Evolutionary conservation across 1,284 basidiomycete species (phyloP).

Genomic region (Athelia psychrophila): DNA sequence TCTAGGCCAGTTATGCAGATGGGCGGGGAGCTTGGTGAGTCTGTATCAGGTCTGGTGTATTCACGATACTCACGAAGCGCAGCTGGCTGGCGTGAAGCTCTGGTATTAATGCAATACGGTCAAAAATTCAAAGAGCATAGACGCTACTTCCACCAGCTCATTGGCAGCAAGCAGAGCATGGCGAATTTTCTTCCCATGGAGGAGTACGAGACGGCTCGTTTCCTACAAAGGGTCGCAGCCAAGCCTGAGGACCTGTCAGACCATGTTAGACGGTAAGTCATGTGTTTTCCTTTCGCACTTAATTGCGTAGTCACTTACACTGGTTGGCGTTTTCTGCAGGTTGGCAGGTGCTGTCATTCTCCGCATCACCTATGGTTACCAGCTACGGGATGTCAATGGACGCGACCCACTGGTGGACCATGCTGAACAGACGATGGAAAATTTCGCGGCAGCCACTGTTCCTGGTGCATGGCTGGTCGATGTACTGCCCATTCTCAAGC

Average conservation of each 20-base stretch:
- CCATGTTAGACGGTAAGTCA: not conserved
- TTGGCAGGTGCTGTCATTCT: conserved; percentile 6
- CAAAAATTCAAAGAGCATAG: conserved; percentile 24
- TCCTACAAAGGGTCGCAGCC: too few relatives aligned
- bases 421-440: conserved; percentile 9
- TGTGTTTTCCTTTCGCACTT: not conserved
- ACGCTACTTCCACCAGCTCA: conserved; percentile 27
- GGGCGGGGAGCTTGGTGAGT: conserved; percentile 39
- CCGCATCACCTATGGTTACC: conserved; percentile 14
- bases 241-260: conserved; percentile 23
- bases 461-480: conserved; percentile 18
- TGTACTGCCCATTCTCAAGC: conserved; percentile 13
- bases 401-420: conserved; percentile 12
- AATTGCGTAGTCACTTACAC: not conserved
- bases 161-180: conserved; percentile 29
- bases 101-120: conserved; percentile 29
- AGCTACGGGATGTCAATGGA: conserved; percentile 4
- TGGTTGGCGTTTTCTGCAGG: too few relatives aligned
- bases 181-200: conserved; percentile 25
- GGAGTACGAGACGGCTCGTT: too few relatives aligned
- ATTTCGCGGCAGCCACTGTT: conserved; percentile 8
- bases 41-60: too few relatives aligned
- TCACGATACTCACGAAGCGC: too few relatives aligned
- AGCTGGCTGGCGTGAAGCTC: conserved; percentile 32
- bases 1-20: conserved; percentile 47